Evolutionary conservation across 176 grass and related monocot genomes (phyloP).

Genomic region (Otatea glauca): DNA sequence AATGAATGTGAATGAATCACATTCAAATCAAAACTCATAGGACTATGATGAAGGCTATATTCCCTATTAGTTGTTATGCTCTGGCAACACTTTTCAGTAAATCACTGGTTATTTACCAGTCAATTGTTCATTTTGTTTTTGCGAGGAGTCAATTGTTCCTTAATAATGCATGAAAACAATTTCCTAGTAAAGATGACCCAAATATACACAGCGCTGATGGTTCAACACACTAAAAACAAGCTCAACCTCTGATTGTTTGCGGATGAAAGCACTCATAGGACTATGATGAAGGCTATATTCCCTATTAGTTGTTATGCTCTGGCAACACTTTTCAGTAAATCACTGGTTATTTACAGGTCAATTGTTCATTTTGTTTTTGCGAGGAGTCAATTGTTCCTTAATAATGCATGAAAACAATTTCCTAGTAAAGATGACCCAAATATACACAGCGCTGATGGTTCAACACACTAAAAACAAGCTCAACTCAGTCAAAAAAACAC

Average conservation of each 20-base stretch:
- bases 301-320: background rate
- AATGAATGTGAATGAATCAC: too few relatives aligned
- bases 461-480: background rate
- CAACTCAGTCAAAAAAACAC: too few relatives aligned
- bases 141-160: background rate
- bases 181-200: background rate
- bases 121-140: background rate
- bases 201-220: background rate
- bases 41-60: background rate
- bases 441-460: constrained; percentile 8
- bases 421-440: background rate
- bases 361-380: background rate
- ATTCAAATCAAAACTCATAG: background rate
- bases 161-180: background rate
- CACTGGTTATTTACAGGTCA: constrained; percentile 1
- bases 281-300: background rate
- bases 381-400: background rate
- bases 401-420: background rate
- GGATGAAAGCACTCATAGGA: constrained; percentile 10
- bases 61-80: background rate
- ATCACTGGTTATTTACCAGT: constrained; percentile 3
- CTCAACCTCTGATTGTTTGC: background rate
- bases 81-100: background rate
- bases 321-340: background rate
- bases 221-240: background rate